Evolutionary conservation across 75 land plant genomes (phyloP), one percentile per base, ranked within the genome.

Genomic region (Cryptomeria japonica): DNA sequence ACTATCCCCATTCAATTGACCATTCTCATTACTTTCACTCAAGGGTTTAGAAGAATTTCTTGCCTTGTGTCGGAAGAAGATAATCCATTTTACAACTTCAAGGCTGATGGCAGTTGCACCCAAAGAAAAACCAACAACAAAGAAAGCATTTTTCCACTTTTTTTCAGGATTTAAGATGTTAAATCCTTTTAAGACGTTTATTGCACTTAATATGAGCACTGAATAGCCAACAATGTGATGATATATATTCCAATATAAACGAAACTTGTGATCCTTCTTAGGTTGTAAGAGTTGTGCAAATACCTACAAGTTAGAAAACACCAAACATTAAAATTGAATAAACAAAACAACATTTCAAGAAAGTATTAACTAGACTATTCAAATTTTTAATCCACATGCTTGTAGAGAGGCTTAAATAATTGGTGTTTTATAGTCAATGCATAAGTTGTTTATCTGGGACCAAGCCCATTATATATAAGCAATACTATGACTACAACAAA

Each of bases 161-260:
- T 89, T 56, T 28, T 51, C 93, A 0, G 95, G 95, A 22, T 87
- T 42, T 88, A 96, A 42, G 86, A 95, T 88, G 76, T 93, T 83
- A 18, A 96, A 80, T 14, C 97, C 97, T 58, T 92, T 90, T 91
- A 87, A 95, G 70, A 96, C 86, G 93, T 96, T 96, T 86, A 94
- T 84, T 8, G 93, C 86, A 84, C 92, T 88, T 42, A 95, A 84
- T 32, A 92, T 70, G 58, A 96, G 88, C 39, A 92, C 90, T 31
- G 86, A 4, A 85, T 96, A 96, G 1, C 97, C 96, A 22, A 92
- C 32, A 3, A 86, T 85, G 89, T 93, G 97, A 85, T 96, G 97
- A 89, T 96, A 96, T 51, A 94, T 86, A 79, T 95, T 94, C 97
- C 97, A 96, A 85, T 89, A 91, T 44, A 44, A 25, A 31, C 95